Percentiles rank a stretch among this genome's conserved stretches.
phyloP scores from a whole-genome alignment of 306 rosid species.

The Argentina anserina region DNA sequence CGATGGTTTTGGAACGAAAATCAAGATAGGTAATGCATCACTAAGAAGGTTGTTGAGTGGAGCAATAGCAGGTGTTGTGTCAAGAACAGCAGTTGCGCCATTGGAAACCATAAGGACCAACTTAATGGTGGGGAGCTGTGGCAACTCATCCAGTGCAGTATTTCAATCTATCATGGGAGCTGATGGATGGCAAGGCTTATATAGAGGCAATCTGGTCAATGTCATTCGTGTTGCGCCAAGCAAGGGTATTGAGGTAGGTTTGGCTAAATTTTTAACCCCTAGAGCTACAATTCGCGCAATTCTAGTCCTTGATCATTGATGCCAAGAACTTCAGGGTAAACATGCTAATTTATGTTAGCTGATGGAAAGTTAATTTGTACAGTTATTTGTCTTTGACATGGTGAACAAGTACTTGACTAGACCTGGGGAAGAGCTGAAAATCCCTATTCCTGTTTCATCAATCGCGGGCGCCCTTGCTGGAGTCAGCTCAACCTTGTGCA shows the following conservation, averaged over 20 bases:
- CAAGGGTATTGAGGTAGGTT: constrained; percentile 60
- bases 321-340: neutral
- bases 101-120: constrained; percentile 61
- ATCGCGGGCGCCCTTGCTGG: constrained; percentile 86
- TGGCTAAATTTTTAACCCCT: neutral
- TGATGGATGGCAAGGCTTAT: constrained; percentile 68
- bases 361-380: constrained; percentile 22
- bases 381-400: constrained; percentile 71
- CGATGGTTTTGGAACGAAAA: constrained; percentile 36
- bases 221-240: constrained; percentile 58
- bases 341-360: neutral
- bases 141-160: constrained; percentile 37
- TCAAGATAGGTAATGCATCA: constrained; percentile 48
- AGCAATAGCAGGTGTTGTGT: constrained; percentile 64
- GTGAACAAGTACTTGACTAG: constrained; percentile 54
- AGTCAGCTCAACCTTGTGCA: constrained; percentile 64
- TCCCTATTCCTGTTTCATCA: constrained; percentile 52
- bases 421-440: constrained; percentile 45
- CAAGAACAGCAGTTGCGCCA: constrained; percentile 54
- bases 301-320: neutral
- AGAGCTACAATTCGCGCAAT: neutral
- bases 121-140: constrained; percentile 60
- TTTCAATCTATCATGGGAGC: constrained; percentile 46
- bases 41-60: constrained; percentile 61
- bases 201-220: constrained; percentile 53